phyloP scores from a whole-genome alignment of 2,329 filamentous ascomycete genomes.

The Cladosporium sp. region DNA sequence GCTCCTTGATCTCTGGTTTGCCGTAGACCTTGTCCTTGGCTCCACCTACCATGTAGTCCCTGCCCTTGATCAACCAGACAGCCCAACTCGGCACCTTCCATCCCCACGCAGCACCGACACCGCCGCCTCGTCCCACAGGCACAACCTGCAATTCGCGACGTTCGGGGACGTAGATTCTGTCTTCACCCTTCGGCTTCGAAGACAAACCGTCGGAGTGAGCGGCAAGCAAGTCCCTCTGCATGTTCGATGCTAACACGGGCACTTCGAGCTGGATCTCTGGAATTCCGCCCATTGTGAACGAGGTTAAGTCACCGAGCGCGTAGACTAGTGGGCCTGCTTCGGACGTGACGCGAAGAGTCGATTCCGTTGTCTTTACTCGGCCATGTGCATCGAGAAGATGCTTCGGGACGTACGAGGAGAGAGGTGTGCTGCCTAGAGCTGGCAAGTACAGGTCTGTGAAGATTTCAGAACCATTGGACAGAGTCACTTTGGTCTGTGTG shows the following conservation, averaged over 20 bases:
- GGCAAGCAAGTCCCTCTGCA: slow-evolving; percentile 47
- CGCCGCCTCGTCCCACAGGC: slow-evolving; percentile 42
- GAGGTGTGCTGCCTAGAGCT: slow-evolving; percentile 53
- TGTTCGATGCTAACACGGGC: slow-evolving; percentile 43
- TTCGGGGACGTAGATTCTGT: slow-evolving; percentile 38
- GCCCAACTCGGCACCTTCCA: slow-evolving; percentile 42
- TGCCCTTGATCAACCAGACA: slow-evolving; percentile 42
- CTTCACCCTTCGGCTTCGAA: slow-evolving; percentile 32
- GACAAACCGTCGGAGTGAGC: slow-evolving; percentile 23
- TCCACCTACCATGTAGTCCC: slow-evolving; percentile 39
- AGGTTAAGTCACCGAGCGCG: slow-evolving; percentile 47
- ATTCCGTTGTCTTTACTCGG: slow-evolving; percentile 49
- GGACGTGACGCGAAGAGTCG: slow-evolving; percentile 45
- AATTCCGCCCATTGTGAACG: slow-evolving; percentile 41
- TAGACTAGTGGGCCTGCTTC: slow-evolving; percentile 46
- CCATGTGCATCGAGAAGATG: slow-evolving; percentile 48
- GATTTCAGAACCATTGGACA: slow-evolving; percentile 46
- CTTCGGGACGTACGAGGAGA: slow-evolving; percentile 51
- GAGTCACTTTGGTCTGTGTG: slow-evolving; percentile 4
- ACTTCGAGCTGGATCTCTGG: slow-evolving; percentile 42
- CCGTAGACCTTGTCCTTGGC: slow-evolving; percentile 28
- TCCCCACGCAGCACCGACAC: slow-evolving; percentile 43
- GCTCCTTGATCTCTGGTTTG: slow-evolving; percentile 6
- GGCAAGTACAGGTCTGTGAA: slow-evolving; percentile 54
- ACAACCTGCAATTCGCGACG: slow-evolving; percentile 42